phyloP scores from a whole-genome alignment of 495 filamentous ascomycete species.

The Xylaria longipes region DNA sequence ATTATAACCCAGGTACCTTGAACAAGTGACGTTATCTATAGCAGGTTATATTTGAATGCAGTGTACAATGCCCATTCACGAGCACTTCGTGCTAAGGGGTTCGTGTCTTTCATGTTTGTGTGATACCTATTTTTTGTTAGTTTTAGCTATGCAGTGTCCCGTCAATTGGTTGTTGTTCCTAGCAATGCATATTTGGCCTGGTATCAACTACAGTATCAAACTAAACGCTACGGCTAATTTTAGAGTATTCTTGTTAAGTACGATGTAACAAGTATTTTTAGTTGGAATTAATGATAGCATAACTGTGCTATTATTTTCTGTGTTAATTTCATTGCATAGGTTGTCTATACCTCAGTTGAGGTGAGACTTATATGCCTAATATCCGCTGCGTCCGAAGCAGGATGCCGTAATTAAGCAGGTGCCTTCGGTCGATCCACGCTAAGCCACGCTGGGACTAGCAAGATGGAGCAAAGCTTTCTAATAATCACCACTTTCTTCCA shows the following conservation, averaged over 20 bases:
- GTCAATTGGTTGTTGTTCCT: neutral
- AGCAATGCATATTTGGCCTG: neutral
- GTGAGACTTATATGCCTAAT: neutral
- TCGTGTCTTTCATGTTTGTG: neutral
- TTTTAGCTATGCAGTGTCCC: neutral
- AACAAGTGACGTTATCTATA: neutral
- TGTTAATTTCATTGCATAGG: neutral
- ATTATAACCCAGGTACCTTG: neutral
- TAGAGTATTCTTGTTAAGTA: neutral
- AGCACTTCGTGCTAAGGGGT: neutral
- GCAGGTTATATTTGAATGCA: neutral
- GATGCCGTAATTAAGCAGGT: conserved; percentile 7
- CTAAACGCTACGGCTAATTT: neutral
- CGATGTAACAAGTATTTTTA: neutral
- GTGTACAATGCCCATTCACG: neutral
- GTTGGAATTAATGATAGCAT: neutral
- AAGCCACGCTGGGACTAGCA: conserved; percentile 5
- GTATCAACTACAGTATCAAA: too few relatives aligned
- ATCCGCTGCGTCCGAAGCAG: neutral
- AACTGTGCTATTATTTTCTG: neutral
- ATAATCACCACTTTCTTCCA: conserved; percentile 26
- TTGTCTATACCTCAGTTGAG: neutral
- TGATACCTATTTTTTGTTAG: neutral
- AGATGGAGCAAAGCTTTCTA: conserved; percentile 22
- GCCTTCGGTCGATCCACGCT: neutral